phyloP scores from a whole-genome alignment of 228 moss, liverwort and hornwort species.

The Sphagnum magellanicum region DNA sequence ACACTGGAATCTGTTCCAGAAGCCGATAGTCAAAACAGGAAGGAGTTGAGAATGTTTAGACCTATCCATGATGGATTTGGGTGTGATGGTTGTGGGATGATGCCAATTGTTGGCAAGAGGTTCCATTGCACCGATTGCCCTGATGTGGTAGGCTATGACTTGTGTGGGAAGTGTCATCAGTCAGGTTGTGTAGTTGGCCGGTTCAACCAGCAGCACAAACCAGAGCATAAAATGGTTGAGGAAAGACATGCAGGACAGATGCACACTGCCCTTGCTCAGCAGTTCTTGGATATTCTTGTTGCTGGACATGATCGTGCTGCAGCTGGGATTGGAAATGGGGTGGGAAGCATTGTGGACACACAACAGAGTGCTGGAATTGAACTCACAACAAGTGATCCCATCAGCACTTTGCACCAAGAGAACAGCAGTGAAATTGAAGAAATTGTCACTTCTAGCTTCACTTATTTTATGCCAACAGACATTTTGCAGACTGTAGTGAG shows the following conservation, averaged over 20 bases:
- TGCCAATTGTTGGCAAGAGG: conserved; percentile 61
- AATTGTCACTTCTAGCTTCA: conserved; percentile 33
- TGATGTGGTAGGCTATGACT: conserved; percentile 57
- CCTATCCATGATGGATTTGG: conserved; percentile 44
- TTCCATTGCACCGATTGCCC: conserved; percentile 60
- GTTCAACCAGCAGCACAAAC: conserved; percentile 71
- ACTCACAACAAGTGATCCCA: conserved; percentile 6
- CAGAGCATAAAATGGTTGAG: conserved; percentile 51
- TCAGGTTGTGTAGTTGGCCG: conserved; percentile 57
- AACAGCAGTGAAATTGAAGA: conserved; percentile 40
- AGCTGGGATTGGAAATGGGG: too few relatives aligned
- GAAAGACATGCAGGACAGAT: conserved; percentile 7
- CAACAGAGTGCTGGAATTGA: neutral
- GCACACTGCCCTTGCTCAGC: conserved; percentile 14
- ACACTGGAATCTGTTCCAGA: conserved; percentile 16
- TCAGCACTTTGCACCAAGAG: conserved; percentile 23
- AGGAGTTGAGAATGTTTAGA: conserved; percentile 10
- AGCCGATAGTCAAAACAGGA: conserved; percentile 14
- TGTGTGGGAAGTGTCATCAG: conserved; percentile 64
- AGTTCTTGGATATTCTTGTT: conserved; percentile 20
- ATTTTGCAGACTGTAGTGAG: too few relatives aligned
- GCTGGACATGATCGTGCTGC: too few relatives aligned
- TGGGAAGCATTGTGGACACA: neutral
- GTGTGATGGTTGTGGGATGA: conserved; percentile 97
- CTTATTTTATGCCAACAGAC: conserved; percentile 17